Base-by-base conservation (phyloP, 495 filamentous ascomycete species). In the Amniculicola lignicola region DNA sequence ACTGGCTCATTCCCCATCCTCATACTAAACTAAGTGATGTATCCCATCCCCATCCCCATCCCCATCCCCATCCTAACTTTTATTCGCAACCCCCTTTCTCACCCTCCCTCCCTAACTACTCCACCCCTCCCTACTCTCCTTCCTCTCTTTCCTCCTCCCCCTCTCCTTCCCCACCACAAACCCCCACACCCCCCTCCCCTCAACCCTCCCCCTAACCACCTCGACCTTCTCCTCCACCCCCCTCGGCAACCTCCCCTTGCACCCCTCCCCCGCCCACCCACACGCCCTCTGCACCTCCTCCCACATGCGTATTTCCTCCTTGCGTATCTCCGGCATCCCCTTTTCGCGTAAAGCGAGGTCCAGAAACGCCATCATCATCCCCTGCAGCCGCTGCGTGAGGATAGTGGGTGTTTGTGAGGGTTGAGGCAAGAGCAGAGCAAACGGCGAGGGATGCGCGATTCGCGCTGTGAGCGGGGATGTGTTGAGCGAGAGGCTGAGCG, bases 151-250 rank as follows among this genome's bases (percentile, higher is more conserved):
- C 29, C 23, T n/a, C 29, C 7, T 4, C 25, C 7, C 24, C 7
- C 19, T 22, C 48, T 25, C 12, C n/a, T 21, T 5, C 43, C 43
- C 57, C 31, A 53, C n/a, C 22, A 48, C 48, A 21, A 0, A 29
- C 1, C 10, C 37, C 42, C 50, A 61, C 1, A 21, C 28, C 16
- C 57, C 42, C 33, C 42, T n/a, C 51, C 28, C n/a, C n/a, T 31
- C 50, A 61, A 43, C 41, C 33, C 38, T 29, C 39, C 27, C 36
- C 7, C 15, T 51, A 61, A 43, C 42, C 18, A 49, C 22, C 29
- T 23, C 3, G n/a, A 61, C 57, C 57, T 61, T 61, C 41, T 36
- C 50, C 41, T 39, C 35, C 31, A 61, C 27, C 25, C 43, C 57
- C 41, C 45, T 45, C 24, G 57, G 57, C 35, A 54, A 18, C 57